phyloP scores from a whole-genome alignment of 768 basidiomycete species.

The Kwoniella europaea region DNA sequence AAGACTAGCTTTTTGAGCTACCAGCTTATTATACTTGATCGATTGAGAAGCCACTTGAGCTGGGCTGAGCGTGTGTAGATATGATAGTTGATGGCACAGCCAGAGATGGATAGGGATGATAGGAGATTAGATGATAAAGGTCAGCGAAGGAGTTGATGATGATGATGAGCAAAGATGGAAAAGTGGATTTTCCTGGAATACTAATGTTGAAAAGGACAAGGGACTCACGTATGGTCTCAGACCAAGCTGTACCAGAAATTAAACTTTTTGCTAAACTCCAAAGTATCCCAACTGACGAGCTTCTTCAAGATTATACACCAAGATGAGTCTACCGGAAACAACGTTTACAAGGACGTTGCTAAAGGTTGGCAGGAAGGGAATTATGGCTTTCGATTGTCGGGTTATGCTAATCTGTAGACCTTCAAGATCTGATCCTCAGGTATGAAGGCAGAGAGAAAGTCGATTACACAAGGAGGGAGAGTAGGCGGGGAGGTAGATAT shows the following conservation, averaged over 20 bases:
- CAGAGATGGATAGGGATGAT: slow-evolving; percentile 8
- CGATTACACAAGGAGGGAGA: neutral
- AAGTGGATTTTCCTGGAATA: neutral
- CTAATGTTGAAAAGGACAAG: neutral
- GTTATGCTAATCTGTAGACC: neutral
- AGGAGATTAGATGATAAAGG: slow-evolving; percentile 39
- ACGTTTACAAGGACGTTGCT: neutral
- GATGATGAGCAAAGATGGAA: slow-evolving; percentile 17
- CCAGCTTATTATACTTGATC: slow-evolving; percentile 8
- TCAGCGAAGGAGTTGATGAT: slow-evolving; percentile 18
- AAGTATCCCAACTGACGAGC: neutral
- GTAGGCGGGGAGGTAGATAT: neutral
- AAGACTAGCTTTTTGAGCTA: slow-evolving; percentile 25
- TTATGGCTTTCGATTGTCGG: neutral
- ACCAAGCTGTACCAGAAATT: slow-evolving; percentile 6
- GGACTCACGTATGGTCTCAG: slow-evolving; percentile 17
- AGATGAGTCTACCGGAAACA: neutral
- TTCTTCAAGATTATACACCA: neutral
- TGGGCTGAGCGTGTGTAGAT: slow-evolving; percentile 24
- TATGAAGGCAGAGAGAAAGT: neutral
- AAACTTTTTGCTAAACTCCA: neutral
- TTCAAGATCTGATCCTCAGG: neutral
- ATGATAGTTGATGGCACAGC: slow-evolving; percentile 18
- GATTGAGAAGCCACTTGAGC: slow-evolving; percentile 22
- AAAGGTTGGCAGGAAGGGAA: neutral